Conservation (phyloP, 768 basidiomycete species). For the Tremella fuciformis region DNA sequence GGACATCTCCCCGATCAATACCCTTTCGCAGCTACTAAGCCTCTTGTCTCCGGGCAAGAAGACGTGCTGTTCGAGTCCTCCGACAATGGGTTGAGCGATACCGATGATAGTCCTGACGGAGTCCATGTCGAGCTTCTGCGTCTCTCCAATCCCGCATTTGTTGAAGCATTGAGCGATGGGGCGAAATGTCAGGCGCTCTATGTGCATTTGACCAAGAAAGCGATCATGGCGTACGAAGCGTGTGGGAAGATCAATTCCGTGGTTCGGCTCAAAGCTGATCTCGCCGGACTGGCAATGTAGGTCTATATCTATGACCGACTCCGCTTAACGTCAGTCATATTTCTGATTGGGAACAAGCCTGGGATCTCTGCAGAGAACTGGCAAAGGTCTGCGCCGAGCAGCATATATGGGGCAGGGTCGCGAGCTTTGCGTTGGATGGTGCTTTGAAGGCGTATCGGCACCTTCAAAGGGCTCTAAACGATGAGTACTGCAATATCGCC, state of each 20-base stretch:
- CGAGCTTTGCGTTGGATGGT: conserved; percentile 72
- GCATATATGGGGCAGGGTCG: conserved; percentile 48
- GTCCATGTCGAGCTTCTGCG: conserved; percentile 16
- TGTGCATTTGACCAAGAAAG: conserved; percentile 67
- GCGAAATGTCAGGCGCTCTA: conserved; percentile 77
- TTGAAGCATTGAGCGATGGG: conserved; percentile 59
- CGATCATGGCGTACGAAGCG: conserved; percentile 77
- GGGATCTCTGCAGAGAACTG: conserved; percentile 29
- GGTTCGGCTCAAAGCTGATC: conserved; percentile 73
- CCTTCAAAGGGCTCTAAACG: conserved; percentile 62
- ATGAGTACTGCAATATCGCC: conserved; percentile 76
- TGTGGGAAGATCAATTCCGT: conserved; percentile 83
- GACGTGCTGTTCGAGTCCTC: conserved; percentile 39
- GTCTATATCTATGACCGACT: conserved; percentile 45
- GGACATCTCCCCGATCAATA: conserved; percentile 69
- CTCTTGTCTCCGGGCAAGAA: conserved; percentile 36
- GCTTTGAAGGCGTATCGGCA: conserved; percentile 67
- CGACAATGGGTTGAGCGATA: conserved; percentile 29
- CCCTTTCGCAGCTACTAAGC: conserved; percentile 63
- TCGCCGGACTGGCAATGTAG: conserved; percentile 86
- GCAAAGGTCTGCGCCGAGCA: conserved; percentile 33
- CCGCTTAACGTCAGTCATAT: conserved; percentile 5
- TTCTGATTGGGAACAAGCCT: conserved; percentile 35
- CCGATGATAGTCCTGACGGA: conserved; percentile 25
- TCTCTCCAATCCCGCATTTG: conserved; percentile 65